These are phyloP conservation scores for Colletotrichum falcatum DNA, from an alignment of 2,329 filamentous ascomycete species.

Conservation along the genomic window DNA sequence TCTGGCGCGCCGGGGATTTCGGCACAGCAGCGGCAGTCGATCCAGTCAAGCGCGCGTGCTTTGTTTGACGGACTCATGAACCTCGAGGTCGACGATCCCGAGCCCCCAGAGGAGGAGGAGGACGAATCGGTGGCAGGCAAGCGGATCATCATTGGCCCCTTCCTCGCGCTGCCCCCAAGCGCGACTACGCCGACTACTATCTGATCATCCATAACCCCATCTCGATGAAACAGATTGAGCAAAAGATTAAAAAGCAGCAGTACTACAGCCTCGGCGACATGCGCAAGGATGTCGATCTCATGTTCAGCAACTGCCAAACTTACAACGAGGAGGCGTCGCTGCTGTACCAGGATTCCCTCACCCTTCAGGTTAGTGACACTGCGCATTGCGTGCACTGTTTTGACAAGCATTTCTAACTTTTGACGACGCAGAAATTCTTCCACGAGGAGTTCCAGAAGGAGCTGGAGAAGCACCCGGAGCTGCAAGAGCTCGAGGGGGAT, in stretches of 20 bases:
- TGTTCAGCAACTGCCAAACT: slow-evolving; percentile 91
- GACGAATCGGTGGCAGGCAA: slow-evolving; percentile 70
- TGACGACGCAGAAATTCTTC: slow-evolving; percentile 67
- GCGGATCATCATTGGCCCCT: slow-evolving; percentile 91
- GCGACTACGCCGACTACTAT: slow-evolving; percentile 95
- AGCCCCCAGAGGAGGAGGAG: slow-evolving; percentile 67
- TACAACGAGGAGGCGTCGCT: slow-evolving; percentile 98
- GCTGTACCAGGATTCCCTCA: slow-evolving; percentile 90
- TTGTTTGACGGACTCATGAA: slow-evolving; percentile 86
- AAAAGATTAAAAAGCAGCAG: slow-evolving; percentile 95
- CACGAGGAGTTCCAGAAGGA: slow-evolving; percentile 65
- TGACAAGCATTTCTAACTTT: slow-evolving; percentile 50
- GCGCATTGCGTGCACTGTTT: too few species aligned
- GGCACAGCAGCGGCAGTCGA: slow-evolving; percentile 76
- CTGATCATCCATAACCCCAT: slow-evolving; percentile 92
- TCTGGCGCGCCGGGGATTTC: slow-evolving; percentile 62
- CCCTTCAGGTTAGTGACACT: slow-evolving; percentile 81
- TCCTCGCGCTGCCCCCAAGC: slow-evolving; percentile 92
- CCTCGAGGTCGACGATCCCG: slow-evolving; percentile 81
- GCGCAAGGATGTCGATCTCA: slow-evolving; percentile 82
- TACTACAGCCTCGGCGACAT: slow-evolving; percentile 86
- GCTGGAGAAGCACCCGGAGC: slow-evolving; percentile 65
- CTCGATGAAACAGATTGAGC: slow-evolving; percentile 94
- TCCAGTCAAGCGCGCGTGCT: slow-evolving; percentile 82
- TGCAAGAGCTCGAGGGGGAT: slow-evolving; percentile 66